Evolutionary conservation across 2,329 filamentous ascomycete genomes (phyloP).

Genomic region (Elsinoe arachidis): DNA sequence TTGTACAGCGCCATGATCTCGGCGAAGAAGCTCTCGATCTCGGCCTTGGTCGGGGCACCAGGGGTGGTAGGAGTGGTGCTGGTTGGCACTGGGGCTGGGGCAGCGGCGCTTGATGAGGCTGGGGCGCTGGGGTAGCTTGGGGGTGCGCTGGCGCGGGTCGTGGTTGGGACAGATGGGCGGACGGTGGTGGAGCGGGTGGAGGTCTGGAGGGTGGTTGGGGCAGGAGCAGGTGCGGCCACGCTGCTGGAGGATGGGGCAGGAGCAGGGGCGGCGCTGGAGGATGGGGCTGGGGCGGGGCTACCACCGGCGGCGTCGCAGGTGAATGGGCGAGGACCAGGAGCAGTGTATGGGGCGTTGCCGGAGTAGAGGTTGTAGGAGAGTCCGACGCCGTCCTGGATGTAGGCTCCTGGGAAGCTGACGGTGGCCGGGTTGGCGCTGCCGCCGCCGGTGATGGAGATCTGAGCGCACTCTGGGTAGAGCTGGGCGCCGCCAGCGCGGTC

Average conservation of each 20-base stretch:
- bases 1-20: constrained; percentile 8
- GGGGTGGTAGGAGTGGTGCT: not conserved
- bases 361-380: constrained; percentile 20
- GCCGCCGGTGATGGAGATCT: constrained; percentile 19
- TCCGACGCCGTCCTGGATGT: constrained; percentile 16
- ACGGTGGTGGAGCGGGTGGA: not conserved
- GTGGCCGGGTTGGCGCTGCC: constrained; percentile 11
- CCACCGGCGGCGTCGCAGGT: constrained; percentile 5
- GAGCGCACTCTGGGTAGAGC: constrained; percentile 29
- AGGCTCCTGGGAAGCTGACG: constrained; percentile 18
- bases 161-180: not conserved
- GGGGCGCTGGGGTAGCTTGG: not conserved
- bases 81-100: too few species aligned
- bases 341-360: constrained; percentile 15
- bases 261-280: constrained; percentile 31
- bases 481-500: constrained; percentile 35
- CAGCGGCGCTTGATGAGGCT: not conserved
- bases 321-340: constrained; percentile 15
- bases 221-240: constrained; percentile 22
- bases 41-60: not conserved
- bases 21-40: constrained; percentile 9
- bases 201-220: constrained; percentile 28
- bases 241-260: constrained; percentile 28
- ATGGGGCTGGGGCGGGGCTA: constrained; percentile 12
- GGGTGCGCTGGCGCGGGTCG: constrained; percentile 5